A percentile compares a stretch with the other conserved stretches of the same genome.
These are phyloP conservation scores for Phlebopus sp. DNA, from an alignment of 1,284 basidiomycete species.

Conservation along the genomic window DNA sequence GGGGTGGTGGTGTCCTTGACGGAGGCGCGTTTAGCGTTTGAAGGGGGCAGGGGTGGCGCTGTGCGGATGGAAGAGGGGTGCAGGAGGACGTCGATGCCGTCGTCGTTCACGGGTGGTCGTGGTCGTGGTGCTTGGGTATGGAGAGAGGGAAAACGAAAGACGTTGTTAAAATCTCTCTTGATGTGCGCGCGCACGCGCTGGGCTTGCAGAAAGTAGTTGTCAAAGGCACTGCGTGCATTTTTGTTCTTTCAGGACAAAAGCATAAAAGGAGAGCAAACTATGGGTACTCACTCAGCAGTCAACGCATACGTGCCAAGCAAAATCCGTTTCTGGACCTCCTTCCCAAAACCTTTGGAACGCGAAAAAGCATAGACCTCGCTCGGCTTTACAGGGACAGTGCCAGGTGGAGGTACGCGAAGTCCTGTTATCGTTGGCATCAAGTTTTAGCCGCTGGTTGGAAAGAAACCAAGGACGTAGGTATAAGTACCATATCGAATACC, in stretches of 20 bases:
- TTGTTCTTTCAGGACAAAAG: background rate
- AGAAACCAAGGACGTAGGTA: no score
- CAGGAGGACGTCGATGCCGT: slow-evolving; percentile 76
- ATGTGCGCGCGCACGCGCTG: slow-evolving; percentile 75
- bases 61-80: slow-evolving; percentile 83
- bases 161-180: slow-evolving; percentile 69
- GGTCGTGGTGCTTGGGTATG: slow-evolving; percentile 21
- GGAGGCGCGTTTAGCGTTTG: no score
- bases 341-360: slow-evolving; percentile 72
- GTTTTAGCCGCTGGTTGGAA: no score
- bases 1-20: no score
- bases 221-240: slow-evolving; percentile 68
- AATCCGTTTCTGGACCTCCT: slow-evolving; percentile 85
- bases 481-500: slow-evolving; percentile 79
- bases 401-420: slow-evolving; percentile 42
- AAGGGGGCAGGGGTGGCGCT: slow-evolving; percentile 55
- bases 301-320: slow-evolving; percentile 92
- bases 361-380: slow-evolving; percentile 55
- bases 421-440: slow-evolving; percentile 36
- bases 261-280: background rate
- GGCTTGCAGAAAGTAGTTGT: slow-evolving; percentile 96
- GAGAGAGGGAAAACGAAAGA: slow-evolving; percentile 60
- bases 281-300: slow-evolving; percentile 74
- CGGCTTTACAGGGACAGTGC: slow-evolving; percentile 43
- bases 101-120: slow-evolving; percentile 8